phyloP scores from a whole-genome alignment of 805 yeast genomes.

The Nakazawaea populi region DNA sequence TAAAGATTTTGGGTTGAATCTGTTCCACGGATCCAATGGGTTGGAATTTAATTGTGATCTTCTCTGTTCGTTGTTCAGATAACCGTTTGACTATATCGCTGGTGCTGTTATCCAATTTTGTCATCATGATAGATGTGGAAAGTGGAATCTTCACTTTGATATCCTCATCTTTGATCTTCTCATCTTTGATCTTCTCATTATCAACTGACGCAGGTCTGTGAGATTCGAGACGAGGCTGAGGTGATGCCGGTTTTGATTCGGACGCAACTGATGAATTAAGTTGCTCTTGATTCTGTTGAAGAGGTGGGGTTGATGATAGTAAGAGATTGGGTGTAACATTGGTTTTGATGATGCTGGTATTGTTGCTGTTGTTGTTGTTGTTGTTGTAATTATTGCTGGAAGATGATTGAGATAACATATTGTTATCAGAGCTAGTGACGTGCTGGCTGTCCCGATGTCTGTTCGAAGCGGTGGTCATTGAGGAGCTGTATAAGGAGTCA shows the following conservation, averaged over 20 bases:
- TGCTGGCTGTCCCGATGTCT: not conserved
- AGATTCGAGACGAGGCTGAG: not conserved
- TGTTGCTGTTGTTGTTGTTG: not conserved
- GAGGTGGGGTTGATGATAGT: too few relatives aligned
- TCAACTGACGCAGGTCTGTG: not conserved
- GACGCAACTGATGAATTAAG: not conserved
- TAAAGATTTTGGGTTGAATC: constrained; percentile 44
- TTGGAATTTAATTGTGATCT: constrained; percentile 47
- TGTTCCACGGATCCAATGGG: constrained; percentile 55
- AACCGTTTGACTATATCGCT: constrained; percentile 12
- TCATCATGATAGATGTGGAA: constrained; percentile 21
- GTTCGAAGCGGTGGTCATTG: not conserved
- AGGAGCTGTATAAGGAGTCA: constrained; percentile 3
- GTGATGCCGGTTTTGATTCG: not conserved
- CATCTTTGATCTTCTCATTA: constrained; percentile 3
- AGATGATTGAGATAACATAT: not conserved
- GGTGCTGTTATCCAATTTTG: constrained; percentile 18
- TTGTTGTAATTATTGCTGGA: not conserved
- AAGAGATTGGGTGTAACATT: not conserved
- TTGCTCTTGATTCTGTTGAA: too few relatives aligned
- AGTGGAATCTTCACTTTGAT: constrained; percentile 23
- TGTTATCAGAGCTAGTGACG: not conserved
- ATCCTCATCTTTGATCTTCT: constrained; percentile 9
- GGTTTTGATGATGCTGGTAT: not conserved
- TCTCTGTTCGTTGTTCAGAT: constrained; percentile 17